Evolutionary conservation across 257 asterid genomes (phyloP).

Genomic region (Capsicum pubescens): DNA sequence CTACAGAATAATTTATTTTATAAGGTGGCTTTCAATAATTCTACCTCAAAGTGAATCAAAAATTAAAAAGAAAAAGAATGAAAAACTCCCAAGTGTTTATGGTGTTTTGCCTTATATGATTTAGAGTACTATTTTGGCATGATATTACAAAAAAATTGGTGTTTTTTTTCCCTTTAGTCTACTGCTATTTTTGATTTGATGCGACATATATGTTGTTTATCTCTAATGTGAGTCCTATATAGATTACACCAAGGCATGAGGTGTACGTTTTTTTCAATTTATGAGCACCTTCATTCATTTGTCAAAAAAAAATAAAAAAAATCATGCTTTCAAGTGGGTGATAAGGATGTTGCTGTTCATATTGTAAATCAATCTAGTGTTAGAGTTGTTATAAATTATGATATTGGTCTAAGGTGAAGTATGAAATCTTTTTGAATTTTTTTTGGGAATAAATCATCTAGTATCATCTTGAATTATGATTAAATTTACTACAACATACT

Average conservation of each 20-base stretch:
- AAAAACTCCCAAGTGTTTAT: not conserved
- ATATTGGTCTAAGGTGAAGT: not conserved
- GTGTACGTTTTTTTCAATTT: not conserved
- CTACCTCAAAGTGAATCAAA: not conserved
- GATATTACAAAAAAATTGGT: not conserved
- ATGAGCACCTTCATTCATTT: not conserved
- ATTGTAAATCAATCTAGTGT: not conserved
- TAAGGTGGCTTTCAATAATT: not conserved
- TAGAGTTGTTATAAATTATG: not conserved
- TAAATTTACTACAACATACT: too few species aligned
- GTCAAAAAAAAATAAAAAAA: too few species aligned
- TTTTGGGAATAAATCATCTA: too few species aligned
- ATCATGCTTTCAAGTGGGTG: not conserved
- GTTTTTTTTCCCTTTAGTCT: not conserved
- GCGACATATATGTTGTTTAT: not conserved
- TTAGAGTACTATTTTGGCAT: not conserved
- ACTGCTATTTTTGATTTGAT: not conserved
- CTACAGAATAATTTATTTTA: not conserved
- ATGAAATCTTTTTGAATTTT: not conserved
- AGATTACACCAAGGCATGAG: conserved; percentile 13
- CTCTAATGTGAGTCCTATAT: not conserved
- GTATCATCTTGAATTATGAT: too few species aligned
- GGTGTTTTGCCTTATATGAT: not conserved
- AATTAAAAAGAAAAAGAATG: not conserved
- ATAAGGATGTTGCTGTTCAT: not conserved